Base-by-base conservation (phyloP, 768 basidiomycete species). In the Mycena belliarum region DNA sequence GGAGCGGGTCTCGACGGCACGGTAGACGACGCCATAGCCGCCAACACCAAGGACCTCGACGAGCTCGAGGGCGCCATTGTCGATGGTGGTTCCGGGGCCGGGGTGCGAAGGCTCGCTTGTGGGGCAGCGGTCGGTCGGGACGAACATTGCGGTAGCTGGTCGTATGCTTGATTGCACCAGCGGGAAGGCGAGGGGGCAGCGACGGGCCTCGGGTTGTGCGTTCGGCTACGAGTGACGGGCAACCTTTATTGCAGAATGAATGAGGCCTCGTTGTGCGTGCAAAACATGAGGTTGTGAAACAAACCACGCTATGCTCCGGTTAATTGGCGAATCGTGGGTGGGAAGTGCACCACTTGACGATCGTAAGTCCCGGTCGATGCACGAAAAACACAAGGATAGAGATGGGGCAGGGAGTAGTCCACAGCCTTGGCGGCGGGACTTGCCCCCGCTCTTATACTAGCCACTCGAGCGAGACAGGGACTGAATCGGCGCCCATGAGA, bases 21-120 rank as follows among this genome's bases (percentile, higher is more conserved):
- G 89, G 72, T 96, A 97, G 12, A 98, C 96, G 65, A 95, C 87
- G 52, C 96, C 96, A 69, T 97, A 98, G 23, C 95, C 95, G 14
- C 96, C 96, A 32, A 90, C 84, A 33, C 96, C 96, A 48, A 98
- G 84, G 61, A 95, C 82, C 66, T 90, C 85, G 65, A 90, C 83
- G 59, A 98, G 87, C 72, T 94, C 83, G 57, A 98, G 84, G 47
- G 84, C 76, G 64, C 86, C 87, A 61, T 84, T 80, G 80, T 95
- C 93, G 77, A 98, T 92, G 69, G 84, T 73, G 61, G 88, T 87
- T 43, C 95, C 95, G 60, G 89, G 75, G 62, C 80, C 75, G 45
- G 85, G 85, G 52, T 79, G 77, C 33, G 65, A 57, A 16, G 69
- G 51, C 56, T 68, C 64, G 23, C 58, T 47, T n/a, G 64, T 49